Evolutionary conservation across 352 stramenopile species (phyloP).

Genomic region (Plasmopara viticola): DNA sequence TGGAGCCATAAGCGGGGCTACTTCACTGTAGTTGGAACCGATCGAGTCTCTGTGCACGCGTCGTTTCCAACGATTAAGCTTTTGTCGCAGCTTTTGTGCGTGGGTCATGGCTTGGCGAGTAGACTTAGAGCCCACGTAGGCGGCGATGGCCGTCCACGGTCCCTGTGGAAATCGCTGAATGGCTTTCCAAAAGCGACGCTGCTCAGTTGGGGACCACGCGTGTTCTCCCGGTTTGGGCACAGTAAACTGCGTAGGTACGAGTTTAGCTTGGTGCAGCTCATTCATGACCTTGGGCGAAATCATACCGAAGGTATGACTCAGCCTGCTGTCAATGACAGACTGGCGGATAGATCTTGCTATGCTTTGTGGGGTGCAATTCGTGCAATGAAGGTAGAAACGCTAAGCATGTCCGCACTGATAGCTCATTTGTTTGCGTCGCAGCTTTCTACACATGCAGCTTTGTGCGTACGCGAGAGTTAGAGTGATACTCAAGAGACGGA

Average conservation of each 20-base stretch:
- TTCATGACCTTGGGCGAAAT: slow-evolving; percentile 57
- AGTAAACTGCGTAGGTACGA: slow-evolving; percentile 51
- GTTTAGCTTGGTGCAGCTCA: slow-evolving; percentile 48
- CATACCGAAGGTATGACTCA: slow-evolving; percentile 14
- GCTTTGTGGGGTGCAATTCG: slow-evolving; percentile 14
- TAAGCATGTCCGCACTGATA: slow-evolving; percentile 2
- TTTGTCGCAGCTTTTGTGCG: slow-evolving; percentile 63
- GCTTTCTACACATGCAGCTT: slow-evolving; percentile 8
- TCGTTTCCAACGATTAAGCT: slow-evolving; percentile 51
- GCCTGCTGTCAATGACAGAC: slow-evolving; percentile 1
- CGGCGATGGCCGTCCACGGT: slow-evolving; percentile 54
- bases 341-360: neutral
- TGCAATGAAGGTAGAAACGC: slow-evolving; percentile 18
- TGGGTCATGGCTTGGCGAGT: slow-evolving; percentile 66
- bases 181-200: slow-evolving; percentile 50
- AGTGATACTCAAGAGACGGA: slow-evolving; percentile 19
- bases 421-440: slow-evolving; percentile 6
- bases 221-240: slow-evolving; percentile 46
- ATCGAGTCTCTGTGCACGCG: slow-evolving; percentile 35
- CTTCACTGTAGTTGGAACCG: slow-evolving; percentile 21
- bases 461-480: slow-evolving; percentile 3
- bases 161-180: slow-evolving; percentile 55
- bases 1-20: slow-evolving; percentile 14
- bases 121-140: slow-evolving; percentile 52
- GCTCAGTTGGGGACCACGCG: slow-evolving; percentile 40